Evolutionary conservation across 2,329 filamentous ascomycete species (phyloP), one percentile per base, ranked within the genome.

Genomic region (Aspergillus pseudotamarii): DNA sequence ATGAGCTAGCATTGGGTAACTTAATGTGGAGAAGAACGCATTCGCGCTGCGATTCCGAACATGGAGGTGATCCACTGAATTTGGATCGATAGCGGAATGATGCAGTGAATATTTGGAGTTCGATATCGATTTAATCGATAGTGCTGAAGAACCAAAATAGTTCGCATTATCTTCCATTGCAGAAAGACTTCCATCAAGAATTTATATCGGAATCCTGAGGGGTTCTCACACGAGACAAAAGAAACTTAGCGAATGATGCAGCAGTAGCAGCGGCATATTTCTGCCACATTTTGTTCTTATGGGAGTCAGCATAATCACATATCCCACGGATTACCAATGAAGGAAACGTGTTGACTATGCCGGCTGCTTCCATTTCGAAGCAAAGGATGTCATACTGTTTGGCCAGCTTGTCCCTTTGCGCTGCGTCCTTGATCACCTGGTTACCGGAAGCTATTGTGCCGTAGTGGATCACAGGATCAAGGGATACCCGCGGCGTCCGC

Each of bases 21-120:
- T 61, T 6, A 63, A 46, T 4, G 59, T 65, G 30, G 62, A 68
- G 9, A 56, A 41, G 46, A 66, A 51, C 26, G 62, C 61, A 26
- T 65, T 68, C 16, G 62, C 16, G 62, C 61, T 4, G 41, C 67
- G 28, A 66, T 63, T 3, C 66, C 65, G 48, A 66, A 43, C 1
- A 60, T 66, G 0, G 63, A 46, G 6, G 58, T 30, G 21, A 60
- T 28, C 41, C 57, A 63, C 38, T 57, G 54, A 2, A 32, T 46
- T 2, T 41, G 11, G 2, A 38, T 6, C 16, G 64, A 16, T 6
- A 59, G 58, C 2, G 62, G 60, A 8, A 57, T 55, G 10, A 58
- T 59, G 12, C 57, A 61, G 46, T 34, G 32, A 34, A 2, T 34
- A 5, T 34, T 34, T 34, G 32, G 32, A 48, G 23, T 48, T 23